Percentiles rank a stretch among this genome's conserved stretches.
Evolutionary conservation across 108 stramenopile genomes (phyloP).

Genomic region (Ochromonas danica): DNA sequence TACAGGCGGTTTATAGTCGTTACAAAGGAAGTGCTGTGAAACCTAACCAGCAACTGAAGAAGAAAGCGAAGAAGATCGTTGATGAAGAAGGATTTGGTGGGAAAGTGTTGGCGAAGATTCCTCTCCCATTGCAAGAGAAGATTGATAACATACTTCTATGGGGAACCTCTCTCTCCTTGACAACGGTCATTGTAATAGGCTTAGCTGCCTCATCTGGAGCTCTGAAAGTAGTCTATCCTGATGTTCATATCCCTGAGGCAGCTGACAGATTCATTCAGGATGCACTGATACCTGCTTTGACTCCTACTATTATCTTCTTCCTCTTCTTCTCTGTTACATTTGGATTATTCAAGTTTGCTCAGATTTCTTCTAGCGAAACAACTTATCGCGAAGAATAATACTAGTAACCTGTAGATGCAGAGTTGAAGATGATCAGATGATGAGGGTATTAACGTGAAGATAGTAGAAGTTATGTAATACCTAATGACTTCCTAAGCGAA

Average conservation of each 20-base stretch:
- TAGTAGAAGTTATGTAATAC: too few relatives aligned
- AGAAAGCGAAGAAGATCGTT: background rate
- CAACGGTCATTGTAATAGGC: background rate
- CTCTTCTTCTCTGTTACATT: background rate
- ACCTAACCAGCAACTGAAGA: too few relatives aligned
- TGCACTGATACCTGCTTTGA: background rate
- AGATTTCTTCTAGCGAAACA: background rate
- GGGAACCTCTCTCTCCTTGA: background rate
- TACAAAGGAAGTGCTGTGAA: too few relatives aligned
- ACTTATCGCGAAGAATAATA: background rate
- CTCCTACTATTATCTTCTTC: background rate
- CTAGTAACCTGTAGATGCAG: too few relatives aligned
- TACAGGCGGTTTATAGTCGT: too few relatives aligned
- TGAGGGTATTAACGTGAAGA: too few relatives aligned
- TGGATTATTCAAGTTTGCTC: background rate
- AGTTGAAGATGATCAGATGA: too few relatives aligned
- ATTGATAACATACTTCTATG: background rate
- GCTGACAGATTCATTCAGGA: background rate
- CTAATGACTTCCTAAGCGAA: too few relatives aligned
- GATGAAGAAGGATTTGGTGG: background rate
- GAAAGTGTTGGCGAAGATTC: background rate
- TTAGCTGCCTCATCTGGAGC: background rate
- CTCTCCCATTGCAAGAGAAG: background rate
- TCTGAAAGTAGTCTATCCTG: background rate
- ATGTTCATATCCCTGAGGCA: background rate